These are phyloP conservation scores for Boechera divaricarpa DNA, from an alignment of 345 rosid genomes.

Conservation along the genomic window DNA sequence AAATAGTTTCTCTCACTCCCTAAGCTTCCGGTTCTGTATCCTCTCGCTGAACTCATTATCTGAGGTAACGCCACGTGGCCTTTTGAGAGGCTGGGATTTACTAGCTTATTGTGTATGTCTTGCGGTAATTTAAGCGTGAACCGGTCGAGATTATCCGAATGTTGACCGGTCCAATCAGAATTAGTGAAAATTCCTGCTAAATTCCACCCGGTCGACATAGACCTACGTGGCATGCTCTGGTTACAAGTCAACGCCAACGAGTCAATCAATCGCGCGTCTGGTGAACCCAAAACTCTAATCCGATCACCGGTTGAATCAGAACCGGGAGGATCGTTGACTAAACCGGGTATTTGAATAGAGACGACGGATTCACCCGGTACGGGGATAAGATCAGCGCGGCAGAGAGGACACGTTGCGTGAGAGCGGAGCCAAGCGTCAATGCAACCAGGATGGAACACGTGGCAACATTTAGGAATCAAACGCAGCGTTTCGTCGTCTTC, in stretches of 20 bases:
- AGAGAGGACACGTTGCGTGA: constrained; percentile 82
- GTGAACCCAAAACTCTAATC: constrained; percentile 32
- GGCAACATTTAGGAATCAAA: constrained; percentile 79
- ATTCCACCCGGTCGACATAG: constrained; percentile 74
- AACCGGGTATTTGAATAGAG: constrained; percentile 34
- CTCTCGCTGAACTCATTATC: constrained; percentile 62
- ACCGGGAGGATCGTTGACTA: constrained; percentile 24
- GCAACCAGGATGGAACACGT: constrained; percentile 83
- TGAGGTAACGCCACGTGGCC: constrained; percentile 63
- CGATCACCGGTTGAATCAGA: constrained; percentile 13
- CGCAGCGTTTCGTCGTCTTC: constrained; percentile 81
- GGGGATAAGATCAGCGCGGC: constrained; percentile 74
- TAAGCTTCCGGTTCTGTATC: constrained; percentile 59
- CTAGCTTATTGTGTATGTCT: constrained; percentile 55
- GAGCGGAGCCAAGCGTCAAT: constrained; percentile 81
- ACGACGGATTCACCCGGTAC: constrained; percentile 52
- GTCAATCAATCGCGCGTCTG: constrained; percentile 40
- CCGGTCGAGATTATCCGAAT: constrained; percentile 62
- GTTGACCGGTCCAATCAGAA: constrained; percentile 68
- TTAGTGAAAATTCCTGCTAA: constrained; percentile 55
- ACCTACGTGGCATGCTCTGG: constrained; percentile 55
- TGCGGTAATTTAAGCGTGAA: constrained; percentile 76
- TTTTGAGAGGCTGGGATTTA: constrained; percentile 49
- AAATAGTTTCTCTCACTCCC: constrained; percentile 43
- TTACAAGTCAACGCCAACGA: constrained; percentile 35